Evolutionary conservation across 176 grass and related monocot species (phyloP), one percentile per base, ranked within the genome.

Genomic region (Cenchrus purpureus): DNA sequence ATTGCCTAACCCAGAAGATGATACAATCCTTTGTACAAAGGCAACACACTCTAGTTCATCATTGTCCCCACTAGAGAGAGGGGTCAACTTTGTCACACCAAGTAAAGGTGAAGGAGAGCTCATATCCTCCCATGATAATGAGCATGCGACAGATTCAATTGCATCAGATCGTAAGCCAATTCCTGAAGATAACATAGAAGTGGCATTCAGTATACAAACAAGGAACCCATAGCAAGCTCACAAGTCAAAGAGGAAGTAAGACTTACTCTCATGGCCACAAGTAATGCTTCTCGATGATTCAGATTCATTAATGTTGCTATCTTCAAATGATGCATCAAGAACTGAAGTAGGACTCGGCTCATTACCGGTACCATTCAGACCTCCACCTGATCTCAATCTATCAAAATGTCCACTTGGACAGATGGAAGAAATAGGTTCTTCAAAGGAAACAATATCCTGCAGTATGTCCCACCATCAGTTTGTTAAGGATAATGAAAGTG

Each of bases 321-420:
- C 80, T 78, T 97, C 88, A 91, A 94, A 91, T 51, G 79, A n/a
- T 60, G 83, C 73, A 75, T 92, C 91, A 66, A 94, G 79, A 95
- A 92, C 79, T 82, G 97, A 96, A 85, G 86, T 94, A 77, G 93
- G 90, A 76, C 91, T 96, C 51, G 90, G 91, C 60, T 99, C 66
- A 75, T 91, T 83, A 65, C 11, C 60, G 80, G 74, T 79, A 79
- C 44, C 54, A 76, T 91, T 87, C 16, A 64, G 46, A 82, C 54
- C 32, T 86, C 68, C 74, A 16, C 40, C 54, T 69, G 68, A 84
- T 83, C 9, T 71, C 37, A 70, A 55, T 89, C 75, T 89, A 60
- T 89, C 88, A 62, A 65, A 68, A 62, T 70, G 43, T 71, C 90
- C 90, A 77, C 42, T 85, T 79, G 81, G 78, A 77, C 55, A 87